Conservation (phyloP, 1,284 basidiomycete species). For the Apiotrichum domesticum region DNA sequence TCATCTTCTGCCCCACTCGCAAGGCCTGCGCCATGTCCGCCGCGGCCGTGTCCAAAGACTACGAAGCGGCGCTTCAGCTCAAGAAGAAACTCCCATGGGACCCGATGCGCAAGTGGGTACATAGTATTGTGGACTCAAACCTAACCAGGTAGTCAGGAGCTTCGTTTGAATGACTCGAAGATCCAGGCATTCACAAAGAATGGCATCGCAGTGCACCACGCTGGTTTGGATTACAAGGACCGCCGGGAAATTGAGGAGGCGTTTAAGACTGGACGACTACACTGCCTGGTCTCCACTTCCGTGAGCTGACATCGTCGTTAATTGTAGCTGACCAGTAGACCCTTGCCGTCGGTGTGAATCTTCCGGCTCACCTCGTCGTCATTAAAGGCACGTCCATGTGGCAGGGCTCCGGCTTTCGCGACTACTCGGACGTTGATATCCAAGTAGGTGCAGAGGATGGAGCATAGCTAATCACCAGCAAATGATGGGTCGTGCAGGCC, state of each 20-base stretch:
- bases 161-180: constrained; percentile 29
- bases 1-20: constrained; percentile 79
- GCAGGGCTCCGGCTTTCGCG: constrained; percentile 34
- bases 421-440: constrained; percentile 48
- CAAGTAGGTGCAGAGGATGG: constrained; percentile 23
- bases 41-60: constrained; percentile 65
- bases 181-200: constrained; percentile 25
- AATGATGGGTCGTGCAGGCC: constrained; percentile 60
- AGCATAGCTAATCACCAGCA: constrained; percentile 21
- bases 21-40: constrained; percentile 60
- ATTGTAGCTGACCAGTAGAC: constrained; percentile 34
- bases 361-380: constrained; percentile 48
- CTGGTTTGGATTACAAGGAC: constrained; percentile 49
- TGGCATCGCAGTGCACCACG: constrained; percentile 53
- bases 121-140: too few relatives aligned
- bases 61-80: constrained; percentile 54
- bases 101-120: constrained; percentile 51
- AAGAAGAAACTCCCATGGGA: constrained; percentile 61
- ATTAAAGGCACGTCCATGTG: constrained; percentile 45
- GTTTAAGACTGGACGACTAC: constrained; percentile 46
- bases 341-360: constrained; percentile 53
- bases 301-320: constrained; percentile 16
- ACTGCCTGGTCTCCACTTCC: constrained; percentile 45
- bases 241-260: constrained; percentile 48
- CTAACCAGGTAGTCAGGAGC: constrained; percentile 6